These are phyloP conservation scores for Purpureocillium takamizusanense DNA, from an alignment of 2,329 filamentous ascomycete genomes.

Conservation along the genomic window DNA sequence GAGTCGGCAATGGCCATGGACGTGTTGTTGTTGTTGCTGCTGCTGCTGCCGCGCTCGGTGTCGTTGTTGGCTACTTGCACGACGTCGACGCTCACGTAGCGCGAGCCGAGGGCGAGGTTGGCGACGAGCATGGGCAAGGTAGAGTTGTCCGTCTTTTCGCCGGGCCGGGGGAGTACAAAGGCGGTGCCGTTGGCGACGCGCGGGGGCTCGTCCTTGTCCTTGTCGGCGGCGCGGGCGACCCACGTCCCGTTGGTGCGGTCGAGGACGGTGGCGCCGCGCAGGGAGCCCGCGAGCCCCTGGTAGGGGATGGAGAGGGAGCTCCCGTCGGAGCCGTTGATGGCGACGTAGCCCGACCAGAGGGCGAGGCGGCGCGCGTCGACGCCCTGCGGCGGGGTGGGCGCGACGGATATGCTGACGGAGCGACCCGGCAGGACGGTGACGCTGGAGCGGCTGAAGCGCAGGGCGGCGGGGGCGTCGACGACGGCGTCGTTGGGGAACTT, in stretches of 20 bases:
- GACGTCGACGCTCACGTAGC: slow-evolving; percentile 4
- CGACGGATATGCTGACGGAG: not conserved
- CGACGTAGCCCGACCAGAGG: slow-evolving; percentile 6
- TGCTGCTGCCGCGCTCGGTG: slow-evolving; percentile 8
- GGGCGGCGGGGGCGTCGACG: slow-evolving; percentile 22
- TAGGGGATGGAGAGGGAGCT: slow-evolving; percentile 23
- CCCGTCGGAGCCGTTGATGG: slow-evolving; percentile 13
- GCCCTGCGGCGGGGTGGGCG: slow-evolving; percentile 1
- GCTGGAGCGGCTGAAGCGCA: not conserved
- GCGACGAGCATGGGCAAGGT: slow-evolving; percentile 22
- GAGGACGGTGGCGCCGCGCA: slow-evolving; percentile 24
- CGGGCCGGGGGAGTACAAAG: slow-evolving; percentile 2
- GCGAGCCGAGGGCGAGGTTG: slow-evolving; percentile 6
- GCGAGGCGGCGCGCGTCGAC: slow-evolving; percentile 2
- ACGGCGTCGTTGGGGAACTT: slow-evolving; percentile 32
- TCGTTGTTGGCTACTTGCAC: no score
- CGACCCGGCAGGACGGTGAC: not conserved
- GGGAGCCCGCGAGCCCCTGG: slow-evolving; percentile 18
- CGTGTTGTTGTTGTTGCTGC: slow-evolving; percentile 18
- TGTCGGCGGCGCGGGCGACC: slow-evolving; percentile 19
- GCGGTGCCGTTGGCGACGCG: not conserved
- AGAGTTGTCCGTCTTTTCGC: slow-evolving; percentile 12
- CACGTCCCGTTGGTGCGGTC: slow-evolving; percentile 17
- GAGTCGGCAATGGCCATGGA: slow-evolving; percentile 24
- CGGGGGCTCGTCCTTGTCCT: not conserved